A percentile compares a stretch with the other conserved stretches of the same genome.
Conservation (phyloP, 2,329 filamentous ascomycete genomes). For the Talaromyces islandicus region DNA sequence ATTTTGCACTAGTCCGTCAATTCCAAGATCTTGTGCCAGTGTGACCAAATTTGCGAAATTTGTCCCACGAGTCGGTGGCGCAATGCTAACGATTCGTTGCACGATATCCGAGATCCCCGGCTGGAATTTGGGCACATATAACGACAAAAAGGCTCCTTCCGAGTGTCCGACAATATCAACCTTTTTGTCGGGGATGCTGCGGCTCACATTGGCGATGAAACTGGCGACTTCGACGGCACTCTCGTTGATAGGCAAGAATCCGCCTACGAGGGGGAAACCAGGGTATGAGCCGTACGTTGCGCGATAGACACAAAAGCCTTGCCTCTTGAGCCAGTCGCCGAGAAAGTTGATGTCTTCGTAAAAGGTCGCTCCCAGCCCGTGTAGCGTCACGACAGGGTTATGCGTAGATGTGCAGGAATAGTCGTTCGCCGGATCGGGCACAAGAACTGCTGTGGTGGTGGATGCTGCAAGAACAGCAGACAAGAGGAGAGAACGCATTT, state of each 20-base stretch:
- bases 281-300: slow-evolving; percentile 36
- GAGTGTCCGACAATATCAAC: slow-evolving; percentile 41
- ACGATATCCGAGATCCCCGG: slow-evolving; percentile 20
- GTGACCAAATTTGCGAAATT: slow-evolving; percentile 24
- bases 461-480: neutral
- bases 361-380: slow-evolving; percentile 32
- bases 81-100: slow-evolving; percentile 30
- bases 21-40: slow-evolving; percentile 16
- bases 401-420: slow-evolving; percentile 24
- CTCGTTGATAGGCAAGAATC: slow-evolving; percentile 31
- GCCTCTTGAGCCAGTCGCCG: slow-evolving; percentile 28
- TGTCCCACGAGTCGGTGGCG: slow-evolving; percentile 31
- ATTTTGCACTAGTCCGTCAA: slow-evolving; percentile 9
- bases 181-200: slow-evolving; percentile 29
- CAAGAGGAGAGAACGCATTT: neutral
- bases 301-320: slow-evolving; percentile 40
- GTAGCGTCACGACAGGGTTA: slow-evolving; percentile 31
- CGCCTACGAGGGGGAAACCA: slow-evolving; percentile 33
- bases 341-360: slow-evolving; percentile 33
- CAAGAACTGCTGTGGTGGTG: slow-evolving; percentile 5
- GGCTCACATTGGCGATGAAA: slow-evolving; percentile 35
- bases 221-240: slow-evolving; percentile 35
- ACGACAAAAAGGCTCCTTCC: slow-evolving; percentile 37
- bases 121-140: slow-evolving; percentile 37
- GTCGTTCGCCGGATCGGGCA: slow-evolving; percentile 21